phyloP scores from a whole-genome alignment of 495 filamentous ascomycete species.

The Parachaetomium inaequale region DNA sequence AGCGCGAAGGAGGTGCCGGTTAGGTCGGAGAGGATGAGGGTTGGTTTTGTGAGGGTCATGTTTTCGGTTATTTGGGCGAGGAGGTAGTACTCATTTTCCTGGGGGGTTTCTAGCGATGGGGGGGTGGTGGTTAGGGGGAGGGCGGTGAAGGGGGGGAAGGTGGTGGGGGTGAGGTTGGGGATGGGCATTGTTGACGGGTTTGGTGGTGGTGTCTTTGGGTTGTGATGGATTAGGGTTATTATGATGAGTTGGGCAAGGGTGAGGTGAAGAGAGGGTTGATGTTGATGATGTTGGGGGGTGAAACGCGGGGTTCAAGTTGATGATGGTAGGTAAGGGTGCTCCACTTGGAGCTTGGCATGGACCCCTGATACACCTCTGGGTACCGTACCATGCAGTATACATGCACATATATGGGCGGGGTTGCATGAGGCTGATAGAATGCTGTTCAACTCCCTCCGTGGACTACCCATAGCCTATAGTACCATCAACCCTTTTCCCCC shows the following conservation, averaged over 20 bases:
- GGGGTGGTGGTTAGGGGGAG: constrained; percentile 16
- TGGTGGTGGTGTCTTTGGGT: not conserved
- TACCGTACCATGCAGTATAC: constrained; percentile 5
- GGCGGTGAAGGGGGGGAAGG: constrained; percentile 32
- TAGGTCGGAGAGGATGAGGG: constrained; percentile 38
- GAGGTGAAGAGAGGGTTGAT: not conserved
- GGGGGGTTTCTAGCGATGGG: constrained; percentile 24
- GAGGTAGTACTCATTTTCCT: constrained; percentile 33
- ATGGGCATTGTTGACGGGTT: constrained; percentile 23
- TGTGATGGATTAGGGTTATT: not conserved
- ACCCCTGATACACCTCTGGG: not conserved
- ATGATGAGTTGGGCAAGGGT: not conserved
- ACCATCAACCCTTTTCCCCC: not conserved
- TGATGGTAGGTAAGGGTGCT: not conserved
- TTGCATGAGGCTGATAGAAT: not conserved
- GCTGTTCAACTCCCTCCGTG: not conserved
- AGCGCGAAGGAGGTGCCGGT: constrained; percentile 36
- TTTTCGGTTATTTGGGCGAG: constrained; percentile 43
- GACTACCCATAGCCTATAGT: not conserved
- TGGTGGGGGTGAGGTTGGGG: constrained; percentile 30
- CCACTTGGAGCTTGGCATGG: not conserved
- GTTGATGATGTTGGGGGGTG: not conserved
- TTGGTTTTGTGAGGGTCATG: constrained; percentile 50
- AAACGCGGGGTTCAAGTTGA: not conserved
- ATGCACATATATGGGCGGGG: not conserved